phyloP scores from a whole-genome alignment of 768 basidiomycete genomes.

The Gelatoporia subvermispora region DNA sequence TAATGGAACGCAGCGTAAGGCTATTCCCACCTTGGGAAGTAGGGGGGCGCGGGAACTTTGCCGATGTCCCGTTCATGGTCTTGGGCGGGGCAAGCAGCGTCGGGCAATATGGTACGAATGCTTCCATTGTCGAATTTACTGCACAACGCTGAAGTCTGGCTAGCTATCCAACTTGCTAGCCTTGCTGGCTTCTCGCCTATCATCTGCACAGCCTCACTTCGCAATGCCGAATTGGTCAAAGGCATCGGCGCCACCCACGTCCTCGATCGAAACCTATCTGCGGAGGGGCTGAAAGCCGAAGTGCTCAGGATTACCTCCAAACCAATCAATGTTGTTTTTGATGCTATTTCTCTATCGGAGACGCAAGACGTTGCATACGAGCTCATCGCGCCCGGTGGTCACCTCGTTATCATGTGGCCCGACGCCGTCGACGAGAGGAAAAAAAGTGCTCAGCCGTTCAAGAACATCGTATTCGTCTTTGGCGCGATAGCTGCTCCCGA shows the following conservation, averaged over 20 bases:
- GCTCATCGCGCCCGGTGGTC: conserved; percentile 19
- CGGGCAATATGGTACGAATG: conserved; percentile 24
- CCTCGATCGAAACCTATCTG: conserved; percentile 13
- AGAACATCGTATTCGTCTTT: conserved; percentile 8
- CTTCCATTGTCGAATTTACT: no score
- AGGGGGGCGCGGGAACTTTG: conserved; percentile 15
- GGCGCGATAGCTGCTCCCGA: conserved; percentile 9
- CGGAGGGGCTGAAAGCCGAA: background rate
- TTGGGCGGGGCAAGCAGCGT: conserved; percentile 23
- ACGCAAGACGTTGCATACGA: conserved; percentile 19
- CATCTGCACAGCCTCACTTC: conserved; percentile 11
- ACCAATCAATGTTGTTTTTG: conserved; percentile 21
- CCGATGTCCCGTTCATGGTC: conserved; percentile 20
- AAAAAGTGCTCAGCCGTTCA: background rate
- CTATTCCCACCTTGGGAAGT: conserved; percentile 18
- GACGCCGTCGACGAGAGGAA: conserved; percentile 4
- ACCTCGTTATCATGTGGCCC: conserved; percentile 11
- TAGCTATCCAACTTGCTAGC: conserved; percentile 23
- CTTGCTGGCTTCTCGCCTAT: conserved; percentile 22
- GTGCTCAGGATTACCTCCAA: background rate
- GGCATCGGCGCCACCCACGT: conserved; percentile 22
- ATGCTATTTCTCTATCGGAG: conserved; percentile 17
- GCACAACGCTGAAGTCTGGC: no score
- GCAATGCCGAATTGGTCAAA: conserved; percentile 8
- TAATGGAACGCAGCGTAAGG: background rate